phyloP scores from a whole-genome alignment of 1,284 basidiomycete species.

The Xerocomus amazonicus region DNA sequence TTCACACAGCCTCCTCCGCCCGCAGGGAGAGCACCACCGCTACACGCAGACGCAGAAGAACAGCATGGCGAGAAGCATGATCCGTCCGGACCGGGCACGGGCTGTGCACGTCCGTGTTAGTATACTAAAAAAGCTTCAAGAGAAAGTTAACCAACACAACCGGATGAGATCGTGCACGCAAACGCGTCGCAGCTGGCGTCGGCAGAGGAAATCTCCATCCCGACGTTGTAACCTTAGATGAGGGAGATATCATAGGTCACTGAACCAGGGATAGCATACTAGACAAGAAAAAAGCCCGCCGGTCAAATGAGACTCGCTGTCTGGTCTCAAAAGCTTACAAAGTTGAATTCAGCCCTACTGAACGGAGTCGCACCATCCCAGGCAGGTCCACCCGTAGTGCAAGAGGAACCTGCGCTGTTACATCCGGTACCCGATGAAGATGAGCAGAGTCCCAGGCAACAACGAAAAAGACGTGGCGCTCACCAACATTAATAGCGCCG shows the following conservation, averaged over 20 bases:
- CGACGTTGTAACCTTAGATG: conserved; percentile 38
- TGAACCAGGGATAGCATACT: conserved; percentile 30
- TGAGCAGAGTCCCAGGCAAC: conserved; percentile 3
- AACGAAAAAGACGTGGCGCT: not conserved
- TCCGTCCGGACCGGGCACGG: conserved; percentile 21
- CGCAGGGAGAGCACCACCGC: conserved; percentile 20
- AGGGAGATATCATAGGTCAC: conserved; percentile 38
- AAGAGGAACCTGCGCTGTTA: conserved; percentile 14
- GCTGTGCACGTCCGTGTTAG: conserved; percentile 7
- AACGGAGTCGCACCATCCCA: conserved; percentile 27
- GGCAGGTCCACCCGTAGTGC: conserved; percentile 29
- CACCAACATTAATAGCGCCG: conserved; percentile 34
- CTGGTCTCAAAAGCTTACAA: conserved; percentile 8
- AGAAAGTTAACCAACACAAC: conserved; percentile 12
- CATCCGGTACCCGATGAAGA: conserved; percentile 30
- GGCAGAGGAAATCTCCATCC: conserved; percentile 34
- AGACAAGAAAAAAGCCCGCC: not conserved
- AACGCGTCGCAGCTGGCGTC: conserved; percentile 27
- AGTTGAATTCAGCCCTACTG: conserved; percentile 29
- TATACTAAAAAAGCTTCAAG: no score
- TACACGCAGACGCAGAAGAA: conserved; percentile 20
- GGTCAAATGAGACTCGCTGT: not conserved
- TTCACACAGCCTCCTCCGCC: conserved; percentile 24
- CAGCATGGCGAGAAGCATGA: conserved; percentile 26
- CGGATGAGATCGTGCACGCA: conserved; percentile 15